Base-by-base conservation (phyloP, 306 rosid genomes). In the Acacia melanoxylon region DNA sequence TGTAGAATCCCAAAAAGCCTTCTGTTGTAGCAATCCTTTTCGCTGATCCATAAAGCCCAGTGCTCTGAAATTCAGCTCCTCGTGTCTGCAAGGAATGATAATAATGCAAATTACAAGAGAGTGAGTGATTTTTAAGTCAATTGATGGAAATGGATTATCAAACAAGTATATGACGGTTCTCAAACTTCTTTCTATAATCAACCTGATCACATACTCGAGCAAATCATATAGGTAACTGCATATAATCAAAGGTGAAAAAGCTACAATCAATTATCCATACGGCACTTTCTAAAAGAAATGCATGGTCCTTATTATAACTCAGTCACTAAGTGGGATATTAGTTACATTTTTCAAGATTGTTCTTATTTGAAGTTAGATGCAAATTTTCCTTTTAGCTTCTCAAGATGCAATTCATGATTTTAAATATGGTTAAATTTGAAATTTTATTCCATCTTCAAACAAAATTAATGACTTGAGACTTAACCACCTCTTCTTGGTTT, bases 1-100 rank as follows among this genome's bases (percentile, higher is more conserved):
- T 88, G 91, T 93, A 93, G 86, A 95, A 95, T 69, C 99, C 97
- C 78, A 82, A 56, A 67, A 84, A 56, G 77, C 99, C 99, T 92
- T 95, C 98, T 0, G 93, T 93, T 81, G 82, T 87, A 73, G 91
- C 88, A 73, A 93, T 93, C 84, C 93, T 92, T 46, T 71, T 81
- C 37, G 85, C 82, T 70, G 98, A 86, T 83, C 96, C 95, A 22
- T 79, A 59, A 19, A 95, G 69, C 56, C 98, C 98, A 2, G 87
- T 85, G 89, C 90, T 93, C 78, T 88, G 93, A 81, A 83, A 95
- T 81, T 95, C 99, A 19, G 87, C 81, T 83, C 91, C 88, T 79
- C 98, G 87, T 25, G 99, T 95, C 99, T 95, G 89, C 80, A 77
- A 80, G 74, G 74, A 59, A 77, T 46, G 6, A 75, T 62, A 13